Evolutionary conservation across 75 land plant species (phyloP), one percentile per base, ranked within the genome.

Genomic region (Pseudotsuga menziesii): DNA sequence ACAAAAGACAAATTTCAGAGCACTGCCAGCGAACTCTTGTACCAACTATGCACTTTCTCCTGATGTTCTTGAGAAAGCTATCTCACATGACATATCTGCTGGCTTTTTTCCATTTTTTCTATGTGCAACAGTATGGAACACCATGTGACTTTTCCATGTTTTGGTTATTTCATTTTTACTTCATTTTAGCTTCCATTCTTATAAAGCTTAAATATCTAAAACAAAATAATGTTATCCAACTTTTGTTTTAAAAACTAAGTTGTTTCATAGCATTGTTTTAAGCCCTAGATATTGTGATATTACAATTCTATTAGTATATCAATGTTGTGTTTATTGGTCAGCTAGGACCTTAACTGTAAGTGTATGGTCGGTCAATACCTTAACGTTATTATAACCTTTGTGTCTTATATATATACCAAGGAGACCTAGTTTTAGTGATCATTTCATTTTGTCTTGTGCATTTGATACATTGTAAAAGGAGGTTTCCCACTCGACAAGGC

Each of bases 91-190:
- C 75, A 61, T 85, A 25, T 61, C 82, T 29, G 67, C 63, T 64
- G 97, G 93, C 5, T 73, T 90, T n/a, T 80, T 81, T 8, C 98
- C 98, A 1, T 80, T 88, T 73, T 89, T 92, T 72, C 71, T 92
- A 23, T 87, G 91, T 89, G 98, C 89, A 74, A 85, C 88, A 36
- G 98, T 94, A 86, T 79, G 84, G 29, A 79, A 48, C 5, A 59
- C 56, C 39, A 22, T 48, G 26, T 63, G 3, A 15, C 39, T 20
- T 15, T 35, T 29, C 17, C 35, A 7, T 64, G 69, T 64, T 64
- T 64, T 15, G 17, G 35, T 64, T 64, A 17, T 64, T 64, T 25
- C 39, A 44, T 8, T 5, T 29, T 64, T 35, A 39, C 56, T 73
- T 44, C 27, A 22, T 20, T 73, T 48, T 41, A 23, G 27, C 26